phyloP scores from a whole-genome alignment of 495 filamentous ascomycete genomes.

The Lichina pygmaea region DNA sequence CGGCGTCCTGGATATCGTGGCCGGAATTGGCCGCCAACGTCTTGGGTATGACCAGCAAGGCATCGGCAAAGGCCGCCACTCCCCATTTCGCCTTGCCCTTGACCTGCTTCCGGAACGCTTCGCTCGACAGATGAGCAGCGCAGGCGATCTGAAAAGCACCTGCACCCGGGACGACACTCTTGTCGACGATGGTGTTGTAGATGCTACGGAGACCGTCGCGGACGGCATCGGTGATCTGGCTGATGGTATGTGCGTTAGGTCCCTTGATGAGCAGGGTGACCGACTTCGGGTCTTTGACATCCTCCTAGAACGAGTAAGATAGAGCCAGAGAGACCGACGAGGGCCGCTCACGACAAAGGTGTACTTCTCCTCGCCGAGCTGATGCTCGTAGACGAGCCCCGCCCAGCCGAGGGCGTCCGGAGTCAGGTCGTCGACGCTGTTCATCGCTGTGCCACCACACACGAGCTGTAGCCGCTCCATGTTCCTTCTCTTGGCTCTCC shows the following conservation, averaged over 20 bases:
- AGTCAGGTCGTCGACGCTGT: constrained; percentile 80
- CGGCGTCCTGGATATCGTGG: constrained; percentile 81
- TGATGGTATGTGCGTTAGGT: constrained; percentile 86
- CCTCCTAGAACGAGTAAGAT: constrained; percentile 28
- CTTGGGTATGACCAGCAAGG: constrained; percentile 83
- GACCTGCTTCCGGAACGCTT: constrained; percentile 57
- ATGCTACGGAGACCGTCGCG: constrained; percentile 83
- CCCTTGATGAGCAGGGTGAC: constrained; percentile 98
- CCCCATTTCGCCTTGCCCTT: constrained; percentile 96
- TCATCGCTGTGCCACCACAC: constrained; percentile 73
- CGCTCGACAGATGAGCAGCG: constrained; percentile 63
- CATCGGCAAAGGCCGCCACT: constrained; percentile 82
- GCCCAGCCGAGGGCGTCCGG: constrained; percentile 90
- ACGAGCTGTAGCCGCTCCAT: constrained; percentile 95
- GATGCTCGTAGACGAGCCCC: constrained; percentile 87
- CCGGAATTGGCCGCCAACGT: constrained; percentile 89
- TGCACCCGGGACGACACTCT: constrained; percentile 78
- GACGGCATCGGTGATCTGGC: constrained; percentile 90
- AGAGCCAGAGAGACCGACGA: not conserved
- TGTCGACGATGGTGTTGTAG: constrained; percentile 96
- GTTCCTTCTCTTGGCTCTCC: constrained; percentile 87
- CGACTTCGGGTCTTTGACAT: constrained; percentile 95
- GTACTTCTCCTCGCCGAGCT: constrained; percentile 95
- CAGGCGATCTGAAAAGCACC: constrained; percentile 93
- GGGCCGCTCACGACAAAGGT: constrained; percentile 40